Evolutionary conservation across 371 early-diverging fungal species (phyloP).

Genomic region (Actinomucor elegans): DNA sequence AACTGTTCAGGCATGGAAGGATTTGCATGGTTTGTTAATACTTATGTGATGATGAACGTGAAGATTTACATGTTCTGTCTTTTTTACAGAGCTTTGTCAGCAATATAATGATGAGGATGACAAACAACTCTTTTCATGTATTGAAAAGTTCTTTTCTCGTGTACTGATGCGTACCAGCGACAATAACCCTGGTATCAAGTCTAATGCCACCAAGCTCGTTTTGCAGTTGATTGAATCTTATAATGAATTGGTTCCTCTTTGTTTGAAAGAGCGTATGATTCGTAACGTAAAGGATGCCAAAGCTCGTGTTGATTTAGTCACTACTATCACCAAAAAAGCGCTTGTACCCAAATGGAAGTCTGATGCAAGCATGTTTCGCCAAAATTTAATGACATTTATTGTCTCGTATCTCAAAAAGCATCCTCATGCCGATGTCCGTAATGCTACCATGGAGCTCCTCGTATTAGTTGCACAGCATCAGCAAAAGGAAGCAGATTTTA

Average conservation of each 20-base stretch:
- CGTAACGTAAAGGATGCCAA: slow-evolving; percentile 40
- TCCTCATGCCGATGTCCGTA: slow-evolving; percentile 65
- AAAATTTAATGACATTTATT: slow-evolving; percentile 54
- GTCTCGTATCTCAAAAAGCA: slow-evolving; percentile 56
- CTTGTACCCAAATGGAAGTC: slow-evolving; percentile 38
- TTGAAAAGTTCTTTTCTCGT: slow-evolving; percentile 53
- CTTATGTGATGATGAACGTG: no score
- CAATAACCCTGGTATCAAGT: slow-evolving; percentile 57
- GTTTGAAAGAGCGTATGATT: slow-evolving; percentile 35
- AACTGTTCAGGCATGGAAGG: slow-evolving; percentile 54
- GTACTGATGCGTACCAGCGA: slow-evolving; percentile 63
- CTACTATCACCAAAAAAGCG: slow-evolving; percentile 44
- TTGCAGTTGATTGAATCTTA: slow-evolving; percentile 54
- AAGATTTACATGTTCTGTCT: no score
- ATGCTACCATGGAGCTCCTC: slow-evolving; percentile 56
- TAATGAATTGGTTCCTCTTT: slow-evolving; percentile 44
- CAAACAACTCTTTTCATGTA: background rate
- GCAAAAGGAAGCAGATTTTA: slow-evolving; percentile 1
- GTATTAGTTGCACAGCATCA: slow-evolving; percentile 7
- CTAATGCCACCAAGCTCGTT: slow-evolving; percentile 48
- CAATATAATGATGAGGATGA: no score
- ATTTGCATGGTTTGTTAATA: slow-evolving; percentile 38
- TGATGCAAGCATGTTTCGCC: slow-evolving; percentile 9
- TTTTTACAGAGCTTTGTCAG: no score
- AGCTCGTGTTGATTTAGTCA: slow-evolving; percentile 55